Evolutionary conservation across 495 filamentous ascomycete species (phyloP), one percentile per base, ranked within the genome.

Genomic region (Aspergillus affinis): DNA sequence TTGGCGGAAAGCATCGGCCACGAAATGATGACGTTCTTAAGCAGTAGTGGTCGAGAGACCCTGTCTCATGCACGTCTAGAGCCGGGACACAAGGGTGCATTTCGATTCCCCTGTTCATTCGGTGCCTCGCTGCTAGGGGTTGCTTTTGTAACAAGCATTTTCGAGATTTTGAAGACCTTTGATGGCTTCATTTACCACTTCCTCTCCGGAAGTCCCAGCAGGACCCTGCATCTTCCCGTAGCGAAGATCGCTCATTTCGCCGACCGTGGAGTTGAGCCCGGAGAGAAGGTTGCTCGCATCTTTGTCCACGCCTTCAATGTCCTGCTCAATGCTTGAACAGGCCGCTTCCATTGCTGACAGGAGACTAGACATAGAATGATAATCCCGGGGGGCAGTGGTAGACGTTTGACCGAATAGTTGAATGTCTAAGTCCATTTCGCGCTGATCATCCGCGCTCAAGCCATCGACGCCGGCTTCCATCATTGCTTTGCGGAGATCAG

Each of bases 201-300:
- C 84, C 18, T 84, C 65, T 20, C 60, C 81, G 23, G 79, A 75
- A 4, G 84, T 74, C 6, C 78, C 73, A 26, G 83, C 78, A 32
- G 78, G 72, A 59, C 86, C 89, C 59, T 82, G 78, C 61, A 92
- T 81, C 55, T 86, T 88, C 41, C 91, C 90, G 65, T 93, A 94
- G 48, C 90, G 87, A 27, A 95, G 80, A 68, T 94, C 91, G 67
- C 90, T 93, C 75, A 96, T 71, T 49, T 84, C 84, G 27, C 86
- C 87, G 32, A 92, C 82, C 0, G 82, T 87, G 32, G 80, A 75
- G 58, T 80, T 79, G 48, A 92, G 81, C 41, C 86, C 80, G 10
- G 80, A 77, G 29, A 92, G 69, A 13, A 92, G 74, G 3, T 63
- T 60, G 0, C 82, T 77, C 36, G 89, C 85, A 60, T 93, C 86